Evolutionary conservation across 2,329 filamentous ascomycete genomes (phyloP).

Genomic region (Canariomyces notabilis): DNA sequence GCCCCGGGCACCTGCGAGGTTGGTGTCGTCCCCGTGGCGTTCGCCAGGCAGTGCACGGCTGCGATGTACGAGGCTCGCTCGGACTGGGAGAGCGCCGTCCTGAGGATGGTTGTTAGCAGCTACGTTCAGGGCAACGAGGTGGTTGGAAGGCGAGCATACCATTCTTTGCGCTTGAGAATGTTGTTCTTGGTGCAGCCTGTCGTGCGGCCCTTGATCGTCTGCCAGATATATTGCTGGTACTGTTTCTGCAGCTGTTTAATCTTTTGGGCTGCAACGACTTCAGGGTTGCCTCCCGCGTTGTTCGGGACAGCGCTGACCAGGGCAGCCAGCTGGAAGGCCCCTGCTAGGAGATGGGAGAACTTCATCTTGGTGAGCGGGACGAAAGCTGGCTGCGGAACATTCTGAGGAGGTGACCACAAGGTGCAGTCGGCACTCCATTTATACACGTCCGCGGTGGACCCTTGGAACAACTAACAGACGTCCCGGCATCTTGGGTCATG

Average conservation of each 20-base stretch:
- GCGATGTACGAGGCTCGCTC: constrained; percentile 4
- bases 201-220: constrained; percentile 9
- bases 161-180: constrained; percentile 13
- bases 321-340: background rate
- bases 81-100: constrained; percentile 3
- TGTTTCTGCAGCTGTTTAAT: constrained; percentile 4
- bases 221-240: constrained; percentile 8
- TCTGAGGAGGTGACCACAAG: background rate
- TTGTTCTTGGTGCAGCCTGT: constrained; percentile 7
- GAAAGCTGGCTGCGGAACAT: background rate
- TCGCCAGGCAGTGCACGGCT: constrained; percentile 12
- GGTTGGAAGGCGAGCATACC: background rate
- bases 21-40: constrained; percentile 1
- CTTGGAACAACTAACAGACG: background rate
- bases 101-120: background rate
- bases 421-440: background rate
- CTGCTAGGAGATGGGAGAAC: background rate
- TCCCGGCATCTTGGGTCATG: background rate
- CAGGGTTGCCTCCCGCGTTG: background rate
- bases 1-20: constrained; percentile 8
- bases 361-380: background rate
- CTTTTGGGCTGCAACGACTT: constrained; percentile 1
- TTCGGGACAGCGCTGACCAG: background rate
- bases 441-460: too few relatives aligned
- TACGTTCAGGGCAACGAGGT: background rate